Evolutionary conservation across 2,329 filamentous ascomycete species (phyloP), one percentile per base, ranked within the genome.

Genomic region (Lasiodiplodia hormozganensis): DNA sequence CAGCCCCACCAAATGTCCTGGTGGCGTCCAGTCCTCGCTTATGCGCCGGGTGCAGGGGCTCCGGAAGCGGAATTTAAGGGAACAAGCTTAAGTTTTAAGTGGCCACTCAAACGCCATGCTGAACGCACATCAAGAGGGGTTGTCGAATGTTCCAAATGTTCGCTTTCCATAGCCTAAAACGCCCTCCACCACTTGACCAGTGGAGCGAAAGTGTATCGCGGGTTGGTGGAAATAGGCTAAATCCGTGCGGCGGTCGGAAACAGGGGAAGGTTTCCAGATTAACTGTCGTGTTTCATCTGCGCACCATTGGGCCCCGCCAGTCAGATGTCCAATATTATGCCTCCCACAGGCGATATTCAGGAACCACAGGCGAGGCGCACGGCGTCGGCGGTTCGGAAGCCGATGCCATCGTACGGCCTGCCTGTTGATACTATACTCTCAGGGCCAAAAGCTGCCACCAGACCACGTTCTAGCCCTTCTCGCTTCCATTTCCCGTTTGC

Each of bases 301-400:
- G 43, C 25, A 12, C 12, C 34, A 25, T 49, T 40, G 16, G 25
- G 23, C 36, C 58, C 21, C 23, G 43, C 43, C 58, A 36, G 43
- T 62, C 58, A 21, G 58, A 52, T 47, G 25, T 62, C 57, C 21
- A 43, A 34, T 18, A 16, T 49, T 34, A 51, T 52, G 43, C 58
- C 16, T 36, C 28, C 14, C 18, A 25, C 43, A 34, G 16, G 16
- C 28, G 58, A 62, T 43, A n/a, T 12, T 10, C 28, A 47, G 58
- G 58, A 36, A 43, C 18, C 40, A 28, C n/a, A 38, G 65, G 38
- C 53, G 31, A 58, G 21, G 14, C 53, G 40, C 51, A 67, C 65
- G 65, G 65, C 53, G 38, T 49, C 58, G 58, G 58, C 58, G 58
- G 58, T 62, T 62, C 58, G 58, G 58, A 62, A 62, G 58, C 58